Conservation (phyloP, 2,329 filamentous ascomycete species). For the Sporothrix curviconia region DNA sequence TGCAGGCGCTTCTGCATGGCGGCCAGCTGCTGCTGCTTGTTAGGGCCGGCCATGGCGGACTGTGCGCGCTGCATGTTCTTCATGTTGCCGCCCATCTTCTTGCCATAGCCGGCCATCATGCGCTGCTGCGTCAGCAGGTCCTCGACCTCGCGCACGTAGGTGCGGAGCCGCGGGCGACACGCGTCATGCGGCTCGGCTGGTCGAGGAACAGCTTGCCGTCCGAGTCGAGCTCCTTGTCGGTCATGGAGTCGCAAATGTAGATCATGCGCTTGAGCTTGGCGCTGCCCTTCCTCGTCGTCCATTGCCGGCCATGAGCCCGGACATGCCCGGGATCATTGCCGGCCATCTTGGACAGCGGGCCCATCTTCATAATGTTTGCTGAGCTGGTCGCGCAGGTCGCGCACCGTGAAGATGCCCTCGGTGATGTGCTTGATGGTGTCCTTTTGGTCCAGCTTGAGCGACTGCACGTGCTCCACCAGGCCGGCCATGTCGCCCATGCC, state of each 20-base stretch:
- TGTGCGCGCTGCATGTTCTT: slow-evolving; percentile 96
- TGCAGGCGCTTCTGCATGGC: slow-evolving; percentile 96
- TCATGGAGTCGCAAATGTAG: slow-evolving; percentile 98
- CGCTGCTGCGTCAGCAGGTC: slow-evolving; percentile 95
- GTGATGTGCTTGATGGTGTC: slow-evolving; percentile 99
- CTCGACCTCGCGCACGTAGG: slow-evolving; percentile 85
- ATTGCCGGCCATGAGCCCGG: slow-evolving; percentile 90
- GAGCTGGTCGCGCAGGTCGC: slow-evolving; percentile 92
- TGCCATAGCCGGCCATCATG: slow-evolving; percentile 99
- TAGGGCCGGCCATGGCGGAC: slow-evolving; percentile 81
- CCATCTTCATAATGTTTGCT: slow-evolving; percentile 99
- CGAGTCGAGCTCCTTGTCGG: slow-evolving; percentile 85
- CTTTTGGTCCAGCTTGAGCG: slow-evolving; percentile 91
- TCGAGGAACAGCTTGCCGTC: slow-evolving; percentile 93
- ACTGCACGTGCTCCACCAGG: slow-evolving; percentile 92
- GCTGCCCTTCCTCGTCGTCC: slow-evolving; percentile 93
- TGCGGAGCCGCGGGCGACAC: slow-evolving; percentile 83
- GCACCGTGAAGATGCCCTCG: slow-evolving; percentile 91
- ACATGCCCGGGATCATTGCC: slow-evolving; percentile 97
- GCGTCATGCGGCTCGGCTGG: slow-evolving; percentile 85
- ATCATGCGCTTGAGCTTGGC: slow-evolving; percentile 96
- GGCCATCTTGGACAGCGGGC: slow-evolving; percentile 91
- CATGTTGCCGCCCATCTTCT: slow-evolving; percentile 97
- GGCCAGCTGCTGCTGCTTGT: slow-evolving; percentile 87
- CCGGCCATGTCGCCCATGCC: slow-evolving; percentile 97